phyloP scores from a whole-genome alignment of 2,329 filamentous ascomycete species.

The Bisporella sp. region DNA sequence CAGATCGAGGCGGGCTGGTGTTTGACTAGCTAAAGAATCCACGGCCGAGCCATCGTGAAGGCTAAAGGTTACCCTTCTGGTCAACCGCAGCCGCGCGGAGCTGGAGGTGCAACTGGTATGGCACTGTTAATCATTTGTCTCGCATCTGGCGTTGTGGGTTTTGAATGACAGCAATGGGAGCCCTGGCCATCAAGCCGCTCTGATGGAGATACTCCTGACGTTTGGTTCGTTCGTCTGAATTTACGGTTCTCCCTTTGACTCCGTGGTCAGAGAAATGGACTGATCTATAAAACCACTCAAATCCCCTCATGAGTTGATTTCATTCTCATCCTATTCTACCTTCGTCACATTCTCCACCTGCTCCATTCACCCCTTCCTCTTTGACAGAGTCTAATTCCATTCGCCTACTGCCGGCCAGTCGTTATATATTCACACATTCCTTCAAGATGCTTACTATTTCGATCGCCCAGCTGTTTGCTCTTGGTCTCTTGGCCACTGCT shows the following conservation, averaged over 20 bases:
- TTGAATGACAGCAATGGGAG: constrained; percentile 2
- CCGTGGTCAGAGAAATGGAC: not conserved
- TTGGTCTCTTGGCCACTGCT: constrained; percentile 22
- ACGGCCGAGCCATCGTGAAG: too few species aligned
- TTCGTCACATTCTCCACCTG: constrained; percentile 3
- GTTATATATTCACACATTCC: constrained; percentile 10
- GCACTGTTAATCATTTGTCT: not conserved
- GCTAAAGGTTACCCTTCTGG: too few species aligned
- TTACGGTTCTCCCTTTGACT: not conserved
- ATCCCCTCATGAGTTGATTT: not conserved
- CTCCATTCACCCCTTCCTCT: constrained; percentile 8
- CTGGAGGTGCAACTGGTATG: too few species aligned
- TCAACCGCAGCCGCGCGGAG: too few species aligned
- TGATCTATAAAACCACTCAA: not conserved
- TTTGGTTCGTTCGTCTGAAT: not conserved
- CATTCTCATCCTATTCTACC: not conserved
- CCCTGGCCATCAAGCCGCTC: not conserved
- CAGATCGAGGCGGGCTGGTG: too few species aligned
- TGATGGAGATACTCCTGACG: not conserved
- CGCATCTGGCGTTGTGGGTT: constrained; percentile 15
- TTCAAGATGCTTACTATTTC: constrained; percentile 23
- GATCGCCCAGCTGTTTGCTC: constrained; percentile 18
- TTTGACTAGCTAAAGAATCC: too few species aligned
- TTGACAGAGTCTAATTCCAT: too few species aligned
- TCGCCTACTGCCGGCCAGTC: constrained; percentile 24